Percentiles rank a stretch among this genome's conserved stretches.
Evolutionary conservation across 2,329 filamentous ascomycete species (phyloP).

Genomic region (Cercospora zeae-maydis): DNA sequence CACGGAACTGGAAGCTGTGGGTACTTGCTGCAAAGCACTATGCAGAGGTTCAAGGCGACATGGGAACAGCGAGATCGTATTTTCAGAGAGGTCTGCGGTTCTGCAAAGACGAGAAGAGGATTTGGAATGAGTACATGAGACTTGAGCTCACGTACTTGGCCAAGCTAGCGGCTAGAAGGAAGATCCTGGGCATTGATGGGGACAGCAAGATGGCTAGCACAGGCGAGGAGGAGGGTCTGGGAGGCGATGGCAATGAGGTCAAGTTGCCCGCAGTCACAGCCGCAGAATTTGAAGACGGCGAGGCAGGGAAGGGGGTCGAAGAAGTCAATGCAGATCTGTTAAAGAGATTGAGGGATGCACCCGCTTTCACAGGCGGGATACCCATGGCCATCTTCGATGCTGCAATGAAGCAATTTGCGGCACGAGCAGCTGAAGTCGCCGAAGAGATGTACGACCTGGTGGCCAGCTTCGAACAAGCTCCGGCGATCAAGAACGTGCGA

Average conservation of each 20-base stretch:
- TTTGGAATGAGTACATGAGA: slow-evolving; percentile 89
- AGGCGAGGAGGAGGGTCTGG: slow-evolving; percentile 37
- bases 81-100: slow-evolving; percentile 89
- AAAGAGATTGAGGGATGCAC: slow-evolving; percentile 65
- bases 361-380: slow-evolving; percentile 87
- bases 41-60: slow-evolving; percentile 77
- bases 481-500: slow-evolving; percentile 63
- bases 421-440: slow-evolving; percentile 58
- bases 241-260: slow-evolving; percentile 53
- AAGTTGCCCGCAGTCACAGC: slow-evolving; percentile 57
- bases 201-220: slow-evolving; percentile 46
- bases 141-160: slow-evolving; percentile 89
- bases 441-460: slow-evolving; percentile 80
- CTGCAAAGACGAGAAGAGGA: slow-evolving; percentile 66
- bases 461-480: slow-evolving; percentile 62
- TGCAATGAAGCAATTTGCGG: slow-evolving; percentile 72
- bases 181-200: slow-evolving; percentile 61
- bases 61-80: slow-evolving; percentile 77
- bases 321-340: slow-evolving; percentile 54
- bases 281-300: slow-evolving; percentile 53
- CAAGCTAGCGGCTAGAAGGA: slow-evolving; percentile 71
- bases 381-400: slow-evolving; percentile 88
- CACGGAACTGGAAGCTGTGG: slow-evolving; percentile 80
- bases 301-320: slow-evolving; percentile 47
- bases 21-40: slow-evolving; percentile 73